Evolutionary conservation across 805 yeast species (phyloP).

Genomic region (Myxozyma vanderwaltii): DNA sequence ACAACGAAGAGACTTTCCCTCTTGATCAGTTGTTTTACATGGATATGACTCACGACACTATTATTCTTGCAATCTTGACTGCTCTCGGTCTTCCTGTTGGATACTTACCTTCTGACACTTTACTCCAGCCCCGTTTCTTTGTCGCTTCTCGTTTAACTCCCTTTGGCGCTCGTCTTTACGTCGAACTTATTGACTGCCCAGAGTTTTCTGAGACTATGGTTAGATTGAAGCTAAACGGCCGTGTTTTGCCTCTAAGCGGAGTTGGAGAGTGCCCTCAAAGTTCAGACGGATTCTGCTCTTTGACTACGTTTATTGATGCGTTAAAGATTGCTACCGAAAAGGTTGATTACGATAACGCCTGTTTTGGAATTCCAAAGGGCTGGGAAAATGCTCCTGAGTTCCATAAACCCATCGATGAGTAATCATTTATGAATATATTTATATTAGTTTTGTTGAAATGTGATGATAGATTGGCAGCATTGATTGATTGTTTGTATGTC

Average conservation of each 20-base stretch:
- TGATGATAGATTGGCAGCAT: not conserved
- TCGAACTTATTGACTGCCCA: slow-evolving; percentile 45
- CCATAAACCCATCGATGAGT: slow-evolving; percentile 18
- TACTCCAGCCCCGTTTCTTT: slow-evolving; percentile 47
- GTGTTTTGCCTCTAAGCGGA: slow-evolving; percentile 44
- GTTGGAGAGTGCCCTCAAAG: slow-evolving; percentile 42
- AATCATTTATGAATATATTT: not conserved
- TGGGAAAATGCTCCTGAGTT: slow-evolving; percentile 33
- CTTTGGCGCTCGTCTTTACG: slow-evolving; percentile 46
- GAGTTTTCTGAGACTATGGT: slow-evolving; percentile 35
- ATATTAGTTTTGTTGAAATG: not conserved
- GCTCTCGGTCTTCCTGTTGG: slow-evolving; percentile 58
- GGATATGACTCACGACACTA: slow-evolving; percentile 76
- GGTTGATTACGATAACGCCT: slow-evolving; percentile 39
- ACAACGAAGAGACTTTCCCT: slow-evolving; percentile 43
- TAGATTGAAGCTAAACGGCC: slow-evolving; percentile 44
- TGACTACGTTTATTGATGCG: slow-evolving; percentile 38
- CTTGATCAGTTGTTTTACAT: slow-evolving; percentile 58
- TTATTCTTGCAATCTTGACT: slow-evolving; percentile 59
- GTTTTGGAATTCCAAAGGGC: slow-evolving; percentile 37
- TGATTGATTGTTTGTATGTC: no score
- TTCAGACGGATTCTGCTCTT: slow-evolving; percentile 43
- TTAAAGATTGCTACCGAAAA: slow-evolving; percentile 37
- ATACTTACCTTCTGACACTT: slow-evolving; percentile 50
- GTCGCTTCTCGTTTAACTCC: slow-evolving; percentile 47